Conservation (phyloP, 208 protist genomes). For the Wallacemonas collosoma region DNA sequence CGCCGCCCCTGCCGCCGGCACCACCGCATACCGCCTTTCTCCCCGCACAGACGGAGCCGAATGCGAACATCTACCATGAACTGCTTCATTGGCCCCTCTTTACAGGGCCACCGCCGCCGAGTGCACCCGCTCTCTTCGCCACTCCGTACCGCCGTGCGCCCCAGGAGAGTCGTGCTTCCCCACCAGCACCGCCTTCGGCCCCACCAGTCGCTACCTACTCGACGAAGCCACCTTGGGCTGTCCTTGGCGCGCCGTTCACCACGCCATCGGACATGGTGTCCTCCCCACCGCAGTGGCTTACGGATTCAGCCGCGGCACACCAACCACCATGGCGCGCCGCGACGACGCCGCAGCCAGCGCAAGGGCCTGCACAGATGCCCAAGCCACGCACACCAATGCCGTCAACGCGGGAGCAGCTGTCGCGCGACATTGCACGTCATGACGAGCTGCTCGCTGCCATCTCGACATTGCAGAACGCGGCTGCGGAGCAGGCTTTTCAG, state of each 20-base stretch:
- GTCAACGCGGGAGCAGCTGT: slow-evolving; percentile 41
- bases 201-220: too few species aligned
- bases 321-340: not conserved
- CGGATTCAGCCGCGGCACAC: too few species aligned
- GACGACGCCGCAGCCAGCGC: not conserved
- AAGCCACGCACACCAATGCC: not conserved
- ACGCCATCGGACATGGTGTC: too few species aligned
- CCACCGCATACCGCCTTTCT: not conserved
- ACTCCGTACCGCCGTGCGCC: not conserved
- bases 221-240: too few species aligned
- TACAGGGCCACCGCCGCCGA: not conserved
- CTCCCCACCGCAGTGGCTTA: too few species aligned
- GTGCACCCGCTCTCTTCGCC: not conserved
- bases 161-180: too few species aligned
- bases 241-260: too few species aligned
- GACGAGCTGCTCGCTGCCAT: slow-evolving; percentile 75
- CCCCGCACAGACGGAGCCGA: not conserved
- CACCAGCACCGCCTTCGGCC: too few species aligned
- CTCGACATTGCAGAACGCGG: slow-evolving; percentile 61
- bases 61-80: slow-evolving; percentile 11
- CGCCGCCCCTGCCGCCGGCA: slow-evolving; percentile 1
- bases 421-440: slow-evolving; percentile 62
- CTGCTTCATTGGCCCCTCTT: slow-evolving; percentile 6
- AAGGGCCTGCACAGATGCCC: not conserved
- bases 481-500: slow-evolving; percentile 34